Evolutionary conservation across 805 yeast genomes (phyloP), one percentile per base, ranked within the genome.

Genomic region (Ascoidea asiatica): DNA sequence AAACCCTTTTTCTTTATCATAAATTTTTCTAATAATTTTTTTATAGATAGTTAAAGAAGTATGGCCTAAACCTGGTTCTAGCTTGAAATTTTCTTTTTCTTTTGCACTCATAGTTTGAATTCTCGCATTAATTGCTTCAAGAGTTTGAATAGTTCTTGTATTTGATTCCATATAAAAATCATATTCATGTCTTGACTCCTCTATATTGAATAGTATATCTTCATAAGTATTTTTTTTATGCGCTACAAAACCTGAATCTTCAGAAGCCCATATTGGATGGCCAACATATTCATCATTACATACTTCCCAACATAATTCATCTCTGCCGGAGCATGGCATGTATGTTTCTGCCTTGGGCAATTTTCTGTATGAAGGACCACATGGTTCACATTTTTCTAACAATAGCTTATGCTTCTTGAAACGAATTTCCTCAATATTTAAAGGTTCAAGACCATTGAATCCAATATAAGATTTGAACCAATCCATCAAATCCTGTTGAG

Each of bases 221-320:
- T 92, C 99, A 60, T 90, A 92, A 65, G 92, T 98, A 59, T 92
- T 92, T 63, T 92, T 92, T 52, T 97, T 77, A 61, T 92, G 99
- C n/a, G 98, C 96, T 59, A 92, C 89, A 56, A 90, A 92, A 0
- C 98, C 99, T 11, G 96, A 85, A 61, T 92, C 99, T 61, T 92
- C 99, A 0, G 97, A 90, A 4, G 97, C 98, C 99, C 99, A 92
- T n/a, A 95, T 94, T 19, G 99, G 99, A 63, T 92, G 97, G 5
- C 97, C 96, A 35, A 92, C 97, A 97, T 97, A 92, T 63, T 90
- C 97, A 61, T 92, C 98, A 62, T 92, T 92, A 54, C 92, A 72
- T 15, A 92, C 96, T 57, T 90, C 97, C 97, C 97, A 90, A 60
- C 98, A 92, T 89, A 92, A 84, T 55, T 90, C 97, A 63, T 92